A percentile compares a stretch with the other conserved stretches of the same genome.
These are phyloP conservation scores for Naganishia albida DNA, from an alignment of 1,284 basidiomycete species.

Conservation along the genomic window DNA sequence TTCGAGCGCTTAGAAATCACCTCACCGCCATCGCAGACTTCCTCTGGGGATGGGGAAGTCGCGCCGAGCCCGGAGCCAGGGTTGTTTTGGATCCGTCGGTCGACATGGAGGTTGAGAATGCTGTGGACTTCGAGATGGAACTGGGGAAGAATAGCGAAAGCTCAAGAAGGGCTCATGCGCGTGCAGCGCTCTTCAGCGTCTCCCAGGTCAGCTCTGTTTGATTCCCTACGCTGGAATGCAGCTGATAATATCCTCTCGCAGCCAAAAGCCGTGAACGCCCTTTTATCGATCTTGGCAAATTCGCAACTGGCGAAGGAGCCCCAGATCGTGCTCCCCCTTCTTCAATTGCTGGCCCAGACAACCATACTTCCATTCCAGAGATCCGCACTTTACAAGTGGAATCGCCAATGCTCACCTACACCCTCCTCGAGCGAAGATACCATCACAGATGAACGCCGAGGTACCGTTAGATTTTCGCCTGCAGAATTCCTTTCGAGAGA, in stretches of 20 bases:
- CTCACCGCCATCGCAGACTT: conserved; percentile 29
- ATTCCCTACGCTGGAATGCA: too few species aligned
- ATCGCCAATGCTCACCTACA: background rate
- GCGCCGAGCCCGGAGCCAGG: background rate
- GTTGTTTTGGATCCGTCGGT: conserved; percentile 5
- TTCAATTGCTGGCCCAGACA: conserved; percentile 63
- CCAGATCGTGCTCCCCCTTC: conserved; percentile 52
- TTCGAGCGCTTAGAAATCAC: conserved; percentile 27
- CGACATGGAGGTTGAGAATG: background rate
- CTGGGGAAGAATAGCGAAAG: background rate
- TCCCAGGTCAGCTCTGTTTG: conserved; percentile 1
- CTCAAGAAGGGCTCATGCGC: conserved; percentile 1
- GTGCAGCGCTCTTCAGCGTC: conserved; percentile 8
- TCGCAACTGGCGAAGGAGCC: conserved; percentile 33
- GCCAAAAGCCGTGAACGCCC: conserved; percentile 16
- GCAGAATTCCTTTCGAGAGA: background rate
- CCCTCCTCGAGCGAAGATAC: background rate
- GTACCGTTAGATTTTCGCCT: conserved; percentile 13
- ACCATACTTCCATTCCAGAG: conserved; percentile 64
- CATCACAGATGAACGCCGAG: background rate
- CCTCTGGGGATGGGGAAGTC: conserved; percentile 31
- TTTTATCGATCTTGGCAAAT: conserved; percentile 13
- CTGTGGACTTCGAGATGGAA: background rate
- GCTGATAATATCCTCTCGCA: background rate
- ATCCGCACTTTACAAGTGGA: conserved; percentile 63